These are phyloP conservation scores for Sclerotinia spermophila DNA, from an alignment of 2,329 filamentous ascomycete species.

Conservation along the genomic window DNA sequence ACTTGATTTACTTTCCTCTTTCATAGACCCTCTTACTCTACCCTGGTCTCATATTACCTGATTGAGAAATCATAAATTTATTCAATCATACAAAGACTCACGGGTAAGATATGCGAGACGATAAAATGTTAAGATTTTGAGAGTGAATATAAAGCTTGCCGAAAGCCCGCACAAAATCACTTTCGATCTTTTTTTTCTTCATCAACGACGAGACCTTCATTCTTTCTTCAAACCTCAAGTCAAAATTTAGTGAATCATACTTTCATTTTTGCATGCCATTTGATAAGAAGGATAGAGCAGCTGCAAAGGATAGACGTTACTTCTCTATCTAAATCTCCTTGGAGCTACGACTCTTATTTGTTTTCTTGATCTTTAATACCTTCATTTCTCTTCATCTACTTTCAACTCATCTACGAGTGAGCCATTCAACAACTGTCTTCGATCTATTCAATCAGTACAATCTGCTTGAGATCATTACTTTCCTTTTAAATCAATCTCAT, in stretches of 20 bases:
- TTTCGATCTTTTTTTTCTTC: not conserved
- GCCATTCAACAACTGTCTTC: constrained; percentile 23
- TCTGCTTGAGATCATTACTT: constrained; percentile 20
- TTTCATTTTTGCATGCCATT: constrained; percentile 12
- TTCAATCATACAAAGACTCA: not conserved
- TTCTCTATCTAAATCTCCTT: constrained; percentile 32
- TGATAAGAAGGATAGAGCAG: constrained; percentile 18
- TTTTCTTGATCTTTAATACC: constrained; percentile 30
- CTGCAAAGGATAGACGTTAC: constrained; percentile 23
- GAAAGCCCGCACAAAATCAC: not conserved
- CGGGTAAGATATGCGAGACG: not conserved
- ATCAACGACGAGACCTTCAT: not conserved
- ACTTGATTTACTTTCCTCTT: not conserved
- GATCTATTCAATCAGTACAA: constrained; percentile 24
- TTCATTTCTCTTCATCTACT: constrained; percentile 30
- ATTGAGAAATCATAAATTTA: not conserved
- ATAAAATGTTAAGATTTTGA: not conserved
- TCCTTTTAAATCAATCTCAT: constrained; percentile 2
- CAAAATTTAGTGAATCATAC: not conserved
- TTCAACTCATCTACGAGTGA: constrained; percentile 34
- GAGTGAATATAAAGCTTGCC: constrained; percentile 10
- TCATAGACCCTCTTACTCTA: not conserved
- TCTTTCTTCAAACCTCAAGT: not conserved
- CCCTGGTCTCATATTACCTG: not conserved
- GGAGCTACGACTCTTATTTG: constrained; percentile 37